Evolutionary conservation across 345 rosid species (phyloP).

Genomic region (Citrus unshiu): DNA sequence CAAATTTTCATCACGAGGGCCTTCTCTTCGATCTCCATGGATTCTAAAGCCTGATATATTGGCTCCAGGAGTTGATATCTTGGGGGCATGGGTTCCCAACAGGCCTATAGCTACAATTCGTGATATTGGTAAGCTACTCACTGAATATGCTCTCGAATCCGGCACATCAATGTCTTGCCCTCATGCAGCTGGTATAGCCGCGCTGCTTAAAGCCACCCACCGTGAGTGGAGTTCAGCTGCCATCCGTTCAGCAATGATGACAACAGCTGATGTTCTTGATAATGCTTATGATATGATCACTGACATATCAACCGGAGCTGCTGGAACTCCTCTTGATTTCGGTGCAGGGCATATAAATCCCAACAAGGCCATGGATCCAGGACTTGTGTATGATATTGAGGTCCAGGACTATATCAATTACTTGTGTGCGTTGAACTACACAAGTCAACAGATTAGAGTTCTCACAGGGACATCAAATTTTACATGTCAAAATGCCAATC

Average conservation of each 20-base stretch:
- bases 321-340: conserved; percentile 44
- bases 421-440: conserved; percentile 38
- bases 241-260: conserved; percentile 53
- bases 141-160: conserved; percentile 28
- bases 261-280: conserved; percentile 30
- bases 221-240: conserved; percentile 40
- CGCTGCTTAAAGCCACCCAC: conserved; percentile 33
- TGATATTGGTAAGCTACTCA: conserved; percentile 27
- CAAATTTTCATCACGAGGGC: conserved; percentile 39
- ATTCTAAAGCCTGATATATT: conserved; percentile 46
- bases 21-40: conserved; percentile 30
- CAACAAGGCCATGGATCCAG: conserved; percentile 38
- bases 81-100: conserved; percentile 47
- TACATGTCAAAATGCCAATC: conserved; percentile 19
- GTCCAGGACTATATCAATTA: conserved; percentile 30
- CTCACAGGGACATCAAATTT: conserved; percentile 28
- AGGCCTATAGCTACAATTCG: conserved; percentile 21
- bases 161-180: conserved; percentile 57
- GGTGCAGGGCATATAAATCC: conserved; percentile 49
- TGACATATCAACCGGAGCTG: conserved; percentile 28
- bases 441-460: conserved; percentile 26
- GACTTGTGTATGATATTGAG: conserved; percentile 40
- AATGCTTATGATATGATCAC: conserved; percentile 23
- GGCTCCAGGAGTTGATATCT: conserved; percentile 41
- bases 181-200: conserved; percentile 36